Evolutionary conservation across 2,329 filamentous ascomycete genomes (phyloP), one percentile per base, ranked within the genome.

Genomic region (Trichoderma pleuroti): DNA sequence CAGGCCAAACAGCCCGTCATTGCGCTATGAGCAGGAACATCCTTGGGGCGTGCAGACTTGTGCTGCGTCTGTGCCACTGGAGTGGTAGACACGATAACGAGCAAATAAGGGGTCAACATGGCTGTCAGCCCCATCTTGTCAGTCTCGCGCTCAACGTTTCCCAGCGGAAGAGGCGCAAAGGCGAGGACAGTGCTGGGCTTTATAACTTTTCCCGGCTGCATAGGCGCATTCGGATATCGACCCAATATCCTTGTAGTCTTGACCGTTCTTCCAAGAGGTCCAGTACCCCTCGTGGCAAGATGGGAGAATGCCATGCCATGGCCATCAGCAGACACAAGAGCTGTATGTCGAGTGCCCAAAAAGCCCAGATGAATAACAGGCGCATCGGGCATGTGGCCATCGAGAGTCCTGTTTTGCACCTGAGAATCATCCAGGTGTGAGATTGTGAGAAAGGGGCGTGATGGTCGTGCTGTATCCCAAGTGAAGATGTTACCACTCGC

Each of bases 251-350:
- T 88, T 3, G 92, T 95, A 0, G 93, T 97, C 82, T 93, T 97
- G 60, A 99, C 92, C 0, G 90, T 91, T 70, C 96, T 88, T 7
- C 92, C 94, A 26, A 99, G 86, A 28, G 94, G 88, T 4, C 96
- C 96, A 46, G 97, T 91, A 2, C 96, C 97, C 76, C 97, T 87
- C 11, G 93, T 97, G 11, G 96, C 97, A 11, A 99, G 87, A 81
- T 99, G 97, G 4, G 96, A 98, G 80, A 99, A 99, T 0, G 96
- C 95, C 97, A 99, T 99, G 24, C 97, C 96, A 62, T 89, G 89
- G 76, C 97, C 93, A 80, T 99, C 94, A 3, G 96, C 96, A 5
- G 96, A 99, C 12, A 98, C 94, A 6, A 99, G 85, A 4, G 97
- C 96, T 16, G 96, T 99, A 76, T 96, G 94, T 71, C 97, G 88